These are phyloP conservation scores for Cladophialophora chaetospira DNA, from an alignment of 2,329 filamentous ascomycete species.

Conservation along the genomic window DNA sequence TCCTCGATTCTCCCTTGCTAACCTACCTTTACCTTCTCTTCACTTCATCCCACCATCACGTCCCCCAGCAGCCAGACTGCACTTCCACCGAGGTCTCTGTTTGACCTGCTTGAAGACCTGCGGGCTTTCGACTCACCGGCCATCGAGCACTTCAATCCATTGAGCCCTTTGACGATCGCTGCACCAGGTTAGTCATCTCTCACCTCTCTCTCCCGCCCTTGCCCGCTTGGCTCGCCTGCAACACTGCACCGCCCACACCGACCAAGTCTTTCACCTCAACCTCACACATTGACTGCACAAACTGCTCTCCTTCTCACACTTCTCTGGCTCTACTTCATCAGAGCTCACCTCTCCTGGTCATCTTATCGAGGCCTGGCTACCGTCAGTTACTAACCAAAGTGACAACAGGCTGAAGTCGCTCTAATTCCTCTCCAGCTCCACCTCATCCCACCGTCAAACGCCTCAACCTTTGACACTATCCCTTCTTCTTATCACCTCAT, in stretches of 20 bases:
- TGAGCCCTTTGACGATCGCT: conserved; percentile 9
- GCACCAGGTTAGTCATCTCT: conserved; percentile 22
- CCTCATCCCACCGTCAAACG: conserved; percentile 9
- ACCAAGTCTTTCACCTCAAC: conserved; percentile 6
- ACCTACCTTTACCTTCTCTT: neutral
- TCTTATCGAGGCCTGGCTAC: neutral
- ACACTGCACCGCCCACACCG: conserved; percentile 20
- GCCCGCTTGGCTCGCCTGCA: conserved; percentile 13
- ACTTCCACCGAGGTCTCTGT: neutral
- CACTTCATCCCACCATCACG: conserved; percentile 2
- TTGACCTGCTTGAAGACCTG: conserved; percentile 16
- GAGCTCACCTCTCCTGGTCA: neutral
- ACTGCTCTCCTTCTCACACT: neutral
- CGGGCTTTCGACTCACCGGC: conserved; percentile 30
- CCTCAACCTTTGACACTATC: conserved; percentile 11
- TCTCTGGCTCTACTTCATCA: neutral
- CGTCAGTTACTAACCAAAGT: conserved; percentile 19
- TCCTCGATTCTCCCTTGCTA: neutral
- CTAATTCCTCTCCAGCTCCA: conserved; percentile 11
- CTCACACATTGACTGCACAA: neutral
- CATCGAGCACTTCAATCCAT: conserved; percentile 10
- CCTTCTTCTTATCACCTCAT: neutral
- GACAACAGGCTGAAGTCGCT: conserved; percentile 31
- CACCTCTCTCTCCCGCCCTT: conserved; percentile 4
- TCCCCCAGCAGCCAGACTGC: neutral